Evolutionary conservation across 345 rosid genomes (phyloP).

Genomic region (Acer campestre): DNA sequence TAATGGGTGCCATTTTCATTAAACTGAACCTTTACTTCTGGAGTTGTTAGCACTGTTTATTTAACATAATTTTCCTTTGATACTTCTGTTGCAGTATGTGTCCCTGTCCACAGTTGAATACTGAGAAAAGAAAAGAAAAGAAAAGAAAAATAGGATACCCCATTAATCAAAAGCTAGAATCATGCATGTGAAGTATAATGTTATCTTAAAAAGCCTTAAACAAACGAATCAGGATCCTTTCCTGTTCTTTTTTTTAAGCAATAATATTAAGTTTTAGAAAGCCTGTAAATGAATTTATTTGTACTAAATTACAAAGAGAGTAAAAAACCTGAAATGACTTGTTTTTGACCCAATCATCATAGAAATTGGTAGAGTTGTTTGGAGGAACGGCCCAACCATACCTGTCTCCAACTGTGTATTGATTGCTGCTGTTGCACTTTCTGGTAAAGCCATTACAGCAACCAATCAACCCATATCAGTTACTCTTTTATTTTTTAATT

Average conservation of each 20-base stretch:
- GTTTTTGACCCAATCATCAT: conserved; percentile 17
- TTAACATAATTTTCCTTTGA: conserved; percentile 22
- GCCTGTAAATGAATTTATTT: not conserved
- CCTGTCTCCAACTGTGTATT: conserved; percentile 17
- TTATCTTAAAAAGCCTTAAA: not conserved
- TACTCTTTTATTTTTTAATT: no score
- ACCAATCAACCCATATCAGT: not conserved
- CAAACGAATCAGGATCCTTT: no score
- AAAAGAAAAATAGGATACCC: not conserved
- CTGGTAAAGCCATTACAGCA: not conserved
- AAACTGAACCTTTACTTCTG: not conserved
- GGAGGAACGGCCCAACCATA: conserved; percentile 32
- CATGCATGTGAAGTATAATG: no score
- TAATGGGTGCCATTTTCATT: not conserved
- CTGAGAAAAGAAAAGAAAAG: not conserved
- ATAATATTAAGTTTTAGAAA: no score
- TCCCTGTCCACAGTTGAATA: conserved; percentile 40
- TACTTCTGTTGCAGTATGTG: conserved; percentile 27
- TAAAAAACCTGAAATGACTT: conserved; percentile 9
- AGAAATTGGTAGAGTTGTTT: conserved; percentile 14
- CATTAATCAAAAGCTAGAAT: not conserved
- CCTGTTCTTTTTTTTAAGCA: not conserved
- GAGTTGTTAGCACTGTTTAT: not conserved
- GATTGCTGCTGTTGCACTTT: conserved; percentile 12
- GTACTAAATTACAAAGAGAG: not conserved